Base-by-base conservation (phyloP, 1,139 yeast species). In the Kodamaea alishanica region DNA sequence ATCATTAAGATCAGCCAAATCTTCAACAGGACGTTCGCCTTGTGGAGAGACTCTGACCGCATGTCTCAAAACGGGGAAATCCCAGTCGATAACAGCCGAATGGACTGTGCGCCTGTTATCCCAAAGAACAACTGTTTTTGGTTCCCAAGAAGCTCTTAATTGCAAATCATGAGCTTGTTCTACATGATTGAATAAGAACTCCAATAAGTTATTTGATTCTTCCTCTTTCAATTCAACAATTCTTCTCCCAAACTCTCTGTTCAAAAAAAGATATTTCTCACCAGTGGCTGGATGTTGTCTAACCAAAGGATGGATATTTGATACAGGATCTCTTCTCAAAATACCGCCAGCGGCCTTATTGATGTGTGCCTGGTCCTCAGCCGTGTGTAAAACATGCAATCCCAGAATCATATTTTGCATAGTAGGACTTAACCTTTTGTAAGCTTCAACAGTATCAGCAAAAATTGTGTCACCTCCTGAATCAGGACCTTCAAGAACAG, bases 81-180 rank as follows among this genome's bases (percentile, higher is more conserved):
- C 49, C 54, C 53, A 50, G 34, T 49, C 54, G 32, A 50, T 45
- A 8, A 49, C 41, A 6, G 54, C 53, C 9, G 50, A 41, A 38
- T 50, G 54, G 8, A 43, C 39, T 2, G 46, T 36, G 12, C 49
- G 40, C 26, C 52, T 39, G 40, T 50, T 50, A 32, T 49, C 54
- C 52, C 51, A 49, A 30, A 49, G 38, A 10, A 45, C 52, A 11
- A 50, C 52, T 8, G 52, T 60, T 45, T 72, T 67, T 28, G 71
- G 72, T 45, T 72, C 75, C 80, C 83, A 80, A 40, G 60, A 65
- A 44, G 79, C 79, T 46, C 85, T 70, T 24, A 77, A 63, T 41
- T 79, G 79, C 47, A 76, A 64, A 52, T 78, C 83, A 22, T 70
- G 73, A 24, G 74, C 62, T 34, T 66, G 52, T 37, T 54, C 60